phyloP scores from a whole-genome alignment of 352 stramenopile species.

The Pythium angustatum region DNA sequence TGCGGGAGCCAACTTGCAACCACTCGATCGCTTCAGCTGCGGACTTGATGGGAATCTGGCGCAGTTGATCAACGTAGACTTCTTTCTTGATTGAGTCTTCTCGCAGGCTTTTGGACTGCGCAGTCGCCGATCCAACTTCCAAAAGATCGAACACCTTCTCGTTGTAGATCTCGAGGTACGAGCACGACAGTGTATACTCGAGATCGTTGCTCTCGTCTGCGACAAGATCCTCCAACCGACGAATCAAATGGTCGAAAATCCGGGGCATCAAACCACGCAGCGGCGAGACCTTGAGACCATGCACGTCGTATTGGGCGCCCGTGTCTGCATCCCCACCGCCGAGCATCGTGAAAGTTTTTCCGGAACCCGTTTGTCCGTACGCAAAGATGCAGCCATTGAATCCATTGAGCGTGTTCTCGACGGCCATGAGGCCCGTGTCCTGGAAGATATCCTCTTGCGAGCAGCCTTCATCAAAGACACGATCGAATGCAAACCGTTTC shows the following conservation, averaged over 20 bases:
- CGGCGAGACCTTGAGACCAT: conserved; percentile 51
- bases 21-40: conserved; percentile 71
- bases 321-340: conserved; percentile 34
- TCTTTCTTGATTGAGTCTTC: conserved; percentile 72
- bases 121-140: conserved; percentile 48
- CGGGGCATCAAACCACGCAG: conserved; percentile 78
- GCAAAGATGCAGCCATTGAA: conserved; percentile 91
- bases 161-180: conserved; percentile 92
- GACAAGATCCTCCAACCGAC: conserved; percentile 45
- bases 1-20: conserved; percentile 77
- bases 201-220: conserved; percentile 47
- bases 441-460: conserved; percentile 84
- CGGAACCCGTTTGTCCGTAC: conserved; percentile 87
- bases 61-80: conserved; percentile 82
- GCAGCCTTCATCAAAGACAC: conserved; percentile 68
- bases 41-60: conserved; percentile 61
- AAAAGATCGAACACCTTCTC: conserved; percentile 89
- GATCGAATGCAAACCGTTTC: conserved; percentile 86
- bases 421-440: conserved; percentile 64
- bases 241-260: conserved; percentile 85
- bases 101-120: conserved; percentile 66
- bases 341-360: conserved; percentile 91
- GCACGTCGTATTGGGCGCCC: conserved; percentile 26
- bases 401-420: conserved; percentile 81
- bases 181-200: conserved; percentile 72